Conservation (phyloP, 2,329 filamentous ascomycete genomes). For the Diaporthe nobilis region DNA sequence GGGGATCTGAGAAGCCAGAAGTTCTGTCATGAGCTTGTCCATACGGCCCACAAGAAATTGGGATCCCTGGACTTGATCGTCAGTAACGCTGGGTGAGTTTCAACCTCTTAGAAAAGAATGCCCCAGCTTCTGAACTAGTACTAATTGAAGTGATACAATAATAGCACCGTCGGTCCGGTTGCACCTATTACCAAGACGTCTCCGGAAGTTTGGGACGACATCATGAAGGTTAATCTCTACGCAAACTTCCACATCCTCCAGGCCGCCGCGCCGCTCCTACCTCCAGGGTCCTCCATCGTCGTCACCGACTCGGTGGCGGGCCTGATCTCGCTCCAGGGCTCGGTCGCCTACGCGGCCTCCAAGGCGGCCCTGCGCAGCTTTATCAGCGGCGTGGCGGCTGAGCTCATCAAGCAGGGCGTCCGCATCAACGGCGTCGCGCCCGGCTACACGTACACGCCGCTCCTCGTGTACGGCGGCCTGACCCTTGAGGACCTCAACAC, state of each 20-base stretch:
- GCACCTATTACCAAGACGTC: not conserved
- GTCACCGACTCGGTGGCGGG: not conserved
- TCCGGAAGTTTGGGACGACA: not conserved
- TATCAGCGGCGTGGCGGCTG: not conserved
- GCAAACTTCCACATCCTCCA: slow-evolving; percentile 11
- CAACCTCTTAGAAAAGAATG: rapidly evolving
- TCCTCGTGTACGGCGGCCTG: not conserved
- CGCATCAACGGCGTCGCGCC: slow-evolving; percentile 17
- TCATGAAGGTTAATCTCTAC: slow-evolving; percentile 20
- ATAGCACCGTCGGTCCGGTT: not conserved
- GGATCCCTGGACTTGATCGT: not conserved
- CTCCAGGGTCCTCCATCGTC: slow-evolving; percentile 1
- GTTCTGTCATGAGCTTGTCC: slow-evolving; percentile 12
- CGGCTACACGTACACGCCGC: not conserved
- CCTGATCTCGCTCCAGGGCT: not conserved
- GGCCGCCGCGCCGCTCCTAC: not conserved
- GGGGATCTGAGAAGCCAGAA: not conserved
- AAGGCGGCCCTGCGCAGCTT: slow-evolving; percentile 3
- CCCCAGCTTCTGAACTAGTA: not conserved
- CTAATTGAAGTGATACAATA: not conserved
- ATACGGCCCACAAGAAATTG: not conserved
- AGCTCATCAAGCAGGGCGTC: slow-evolving; percentile 1
- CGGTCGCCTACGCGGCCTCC: not conserved
- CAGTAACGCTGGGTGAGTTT: slow-evolving; percentile 7
- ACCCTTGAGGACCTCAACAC: not conserved